These are phyloP conservation scores for Salisapilia sapeloensis DNA, from an alignment of 352 stramenopile species.

Conservation along the genomic window DNA sequence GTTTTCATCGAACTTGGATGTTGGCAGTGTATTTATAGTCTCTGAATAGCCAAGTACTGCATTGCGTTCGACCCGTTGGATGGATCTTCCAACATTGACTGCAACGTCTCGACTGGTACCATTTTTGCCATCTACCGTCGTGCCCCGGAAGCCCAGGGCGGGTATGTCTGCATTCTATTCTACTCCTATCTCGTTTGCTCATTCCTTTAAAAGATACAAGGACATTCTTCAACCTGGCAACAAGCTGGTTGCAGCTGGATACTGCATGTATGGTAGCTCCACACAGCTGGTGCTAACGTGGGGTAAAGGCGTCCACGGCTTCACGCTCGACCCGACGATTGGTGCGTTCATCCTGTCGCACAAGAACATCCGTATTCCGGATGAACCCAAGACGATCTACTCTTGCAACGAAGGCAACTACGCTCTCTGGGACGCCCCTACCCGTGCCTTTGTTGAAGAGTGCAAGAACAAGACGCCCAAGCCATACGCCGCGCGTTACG, in stretches of 20 bases:
- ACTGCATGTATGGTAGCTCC: conserved; percentile 97
- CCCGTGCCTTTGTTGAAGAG: conserved; percentile 75
- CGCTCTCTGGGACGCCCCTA: conserved; percentile 87
- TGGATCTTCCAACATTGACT: conserved; percentile 99
- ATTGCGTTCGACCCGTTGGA: conserved; percentile 98
- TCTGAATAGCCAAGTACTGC: conserved; percentile 84
- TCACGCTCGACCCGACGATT: conserved; percentile 96
- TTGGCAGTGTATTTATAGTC: not conserved
- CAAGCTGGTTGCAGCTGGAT: conserved; percentile 92
- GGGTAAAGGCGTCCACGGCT: conserved; percentile 89
- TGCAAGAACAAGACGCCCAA: conserved; percentile 58
- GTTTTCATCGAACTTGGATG: conserved; percentile 1
- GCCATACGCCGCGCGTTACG: conserved; percentile 90
- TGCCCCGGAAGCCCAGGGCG: conserved; percentile 14
- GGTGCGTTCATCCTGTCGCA: conserved; percentile 97
- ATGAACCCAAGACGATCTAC: conserved; percentile 88
- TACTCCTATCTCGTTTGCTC: not conserved
- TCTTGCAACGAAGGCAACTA: conserved; percentile 98
- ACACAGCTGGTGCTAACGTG: conserved; percentile 96
- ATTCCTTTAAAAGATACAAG: conserved; percentile 26
- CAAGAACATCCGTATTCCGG: conserved; percentile 89
- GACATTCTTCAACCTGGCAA: conserved; percentile 90
- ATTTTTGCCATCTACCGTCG: conserved; percentile 98
- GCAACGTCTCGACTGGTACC: conserved; percentile 97
- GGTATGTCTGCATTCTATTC: conserved; percentile 7